Percentiles rank a stretch among this genome's conserved stretches.
Conservation (phyloP, 345 rosid species). For the Syzygium grande region DNA sequence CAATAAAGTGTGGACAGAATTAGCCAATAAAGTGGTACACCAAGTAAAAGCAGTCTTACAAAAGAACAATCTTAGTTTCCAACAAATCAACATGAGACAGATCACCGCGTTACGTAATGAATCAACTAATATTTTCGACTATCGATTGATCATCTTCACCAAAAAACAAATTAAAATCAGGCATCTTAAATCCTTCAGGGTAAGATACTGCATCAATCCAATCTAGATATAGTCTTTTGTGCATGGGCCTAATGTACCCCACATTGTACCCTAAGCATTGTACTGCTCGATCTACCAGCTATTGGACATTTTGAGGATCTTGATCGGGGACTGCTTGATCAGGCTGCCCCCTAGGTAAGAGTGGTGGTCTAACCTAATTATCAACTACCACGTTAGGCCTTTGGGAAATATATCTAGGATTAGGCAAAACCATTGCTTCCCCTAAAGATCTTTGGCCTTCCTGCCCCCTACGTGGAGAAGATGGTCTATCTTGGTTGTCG, state of each 20-base stretch:
- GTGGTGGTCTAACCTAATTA: too few species aligned
- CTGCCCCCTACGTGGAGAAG: too few species aligned
- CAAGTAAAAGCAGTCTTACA: neutral
- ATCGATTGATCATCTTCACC: neutral
- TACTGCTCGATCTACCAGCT: neutral
- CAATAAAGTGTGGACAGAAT: neutral
- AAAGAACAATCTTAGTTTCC: neutral
- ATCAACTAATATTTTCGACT: neutral
- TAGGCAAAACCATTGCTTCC: too few species aligned
- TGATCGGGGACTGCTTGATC: neutral
- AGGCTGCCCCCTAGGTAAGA: too few species aligned
- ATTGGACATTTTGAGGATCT: neutral
- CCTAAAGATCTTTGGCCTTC: too few species aligned
- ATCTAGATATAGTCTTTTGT: neutral
- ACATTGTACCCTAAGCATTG: neutral
- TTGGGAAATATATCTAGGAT: too few species aligned
- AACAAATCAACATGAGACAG: neutral
- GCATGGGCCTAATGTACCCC: neutral
- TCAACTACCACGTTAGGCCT: too few species aligned
- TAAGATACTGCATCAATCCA: neutral
- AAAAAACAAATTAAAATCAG: neutral
- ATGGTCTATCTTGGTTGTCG: too few species aligned
- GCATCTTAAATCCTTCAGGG: neutral
- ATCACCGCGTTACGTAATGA: neutral
- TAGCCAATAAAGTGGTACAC: neutral